phyloP scores from a whole-genome alignment of 2,329 filamentous ascomycete genomes.

The Aspergillus tamarii region DNA sequence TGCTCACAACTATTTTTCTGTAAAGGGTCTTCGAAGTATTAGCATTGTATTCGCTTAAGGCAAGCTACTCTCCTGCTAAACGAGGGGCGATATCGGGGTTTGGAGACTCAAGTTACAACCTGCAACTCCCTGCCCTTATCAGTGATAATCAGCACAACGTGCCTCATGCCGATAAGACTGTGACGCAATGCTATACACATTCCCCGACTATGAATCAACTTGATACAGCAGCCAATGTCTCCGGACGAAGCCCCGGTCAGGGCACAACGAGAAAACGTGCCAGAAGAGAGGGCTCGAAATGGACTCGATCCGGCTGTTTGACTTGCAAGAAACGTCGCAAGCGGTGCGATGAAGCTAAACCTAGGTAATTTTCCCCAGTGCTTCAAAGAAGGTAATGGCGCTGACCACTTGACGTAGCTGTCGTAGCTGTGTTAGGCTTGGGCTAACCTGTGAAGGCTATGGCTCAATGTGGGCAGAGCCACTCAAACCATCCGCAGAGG shows the following conservation, averaged over 20 bases:
- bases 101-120: background rate
- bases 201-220: constrained; percentile 7
- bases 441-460: constrained; percentile 42
- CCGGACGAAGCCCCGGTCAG: background rate
- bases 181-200: background rate
- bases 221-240: constrained; percentile 1
- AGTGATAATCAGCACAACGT: constrained; percentile 2
- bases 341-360: constrained; percentile 43
- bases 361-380: constrained; percentile 28
- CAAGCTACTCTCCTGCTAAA: background rate
- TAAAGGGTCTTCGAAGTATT: background rate
- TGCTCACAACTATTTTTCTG: background rate
- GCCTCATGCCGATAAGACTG: background rate
- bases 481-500: constrained; percentile 34
- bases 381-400: background rate
- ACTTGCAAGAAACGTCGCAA: constrained; percentile 45
- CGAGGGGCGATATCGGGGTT: background rate
- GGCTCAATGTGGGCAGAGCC: constrained; percentile 41
- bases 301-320: constrained; percentile 45
- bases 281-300: constrained; percentile 34
- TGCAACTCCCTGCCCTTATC: background rate
- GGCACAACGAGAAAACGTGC: constrained; percentile 22
- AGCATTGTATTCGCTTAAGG: background rate
- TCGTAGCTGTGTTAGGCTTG: constrained; percentile 36
- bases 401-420: constrained; percentile 29